phyloP scores from a whole-genome alignment of 179 eudicot species.

The Beta corolliflora region DNA sequence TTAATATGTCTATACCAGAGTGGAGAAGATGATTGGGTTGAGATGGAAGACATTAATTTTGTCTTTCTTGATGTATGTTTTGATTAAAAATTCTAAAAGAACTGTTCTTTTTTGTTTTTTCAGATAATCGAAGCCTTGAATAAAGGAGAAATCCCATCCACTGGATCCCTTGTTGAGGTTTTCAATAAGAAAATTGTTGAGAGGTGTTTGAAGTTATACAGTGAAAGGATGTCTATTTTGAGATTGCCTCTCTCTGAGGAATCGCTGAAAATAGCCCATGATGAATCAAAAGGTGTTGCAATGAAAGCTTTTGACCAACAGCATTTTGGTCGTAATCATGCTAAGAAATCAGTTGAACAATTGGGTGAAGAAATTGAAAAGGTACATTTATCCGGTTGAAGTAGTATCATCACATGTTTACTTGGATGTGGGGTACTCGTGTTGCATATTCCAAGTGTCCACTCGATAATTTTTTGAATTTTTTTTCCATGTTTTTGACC shows the following conservation, averaged over 20 bases:
- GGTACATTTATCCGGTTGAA: slow-evolving; percentile 41
- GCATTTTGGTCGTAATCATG: slow-evolving; percentile 96
- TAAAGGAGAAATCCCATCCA: slow-evolving; percentile 97
- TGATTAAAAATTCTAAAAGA: background rate
- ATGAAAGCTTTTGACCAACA: slow-evolving; percentile 76
- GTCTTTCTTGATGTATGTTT: background rate
- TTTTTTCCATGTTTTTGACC: too few relatives aligned
- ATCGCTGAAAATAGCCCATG: slow-evolving; percentile 56
- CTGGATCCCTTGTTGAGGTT: slow-evolving; percentile 97
- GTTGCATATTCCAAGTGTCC: too few relatives aligned
- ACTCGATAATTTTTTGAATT: too few relatives aligned
- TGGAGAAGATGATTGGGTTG: background rate
- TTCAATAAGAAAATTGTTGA: slow-evolving; percentile 89
- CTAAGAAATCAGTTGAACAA: slow-evolving; percentile 75
- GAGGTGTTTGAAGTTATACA: slow-evolving; percentile 75
- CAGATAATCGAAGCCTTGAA: slow-evolving; percentile 98
- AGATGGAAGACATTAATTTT: background rate
- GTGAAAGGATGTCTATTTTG: slow-evolving; percentile 60
- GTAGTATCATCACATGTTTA: background rate
- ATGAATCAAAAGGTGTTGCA: slow-evolving; percentile 56
- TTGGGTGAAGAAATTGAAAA: slow-evolving; percentile 81
- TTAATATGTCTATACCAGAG: background rate
- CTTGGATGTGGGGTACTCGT: background rate
- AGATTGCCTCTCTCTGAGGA: slow-evolving; percentile 60
- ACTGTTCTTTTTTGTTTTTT: slow-evolving; percentile 20